Conservation (phyloP, 2,329 filamentous ascomycete species). For the Monilinia polystroma region DNA sequence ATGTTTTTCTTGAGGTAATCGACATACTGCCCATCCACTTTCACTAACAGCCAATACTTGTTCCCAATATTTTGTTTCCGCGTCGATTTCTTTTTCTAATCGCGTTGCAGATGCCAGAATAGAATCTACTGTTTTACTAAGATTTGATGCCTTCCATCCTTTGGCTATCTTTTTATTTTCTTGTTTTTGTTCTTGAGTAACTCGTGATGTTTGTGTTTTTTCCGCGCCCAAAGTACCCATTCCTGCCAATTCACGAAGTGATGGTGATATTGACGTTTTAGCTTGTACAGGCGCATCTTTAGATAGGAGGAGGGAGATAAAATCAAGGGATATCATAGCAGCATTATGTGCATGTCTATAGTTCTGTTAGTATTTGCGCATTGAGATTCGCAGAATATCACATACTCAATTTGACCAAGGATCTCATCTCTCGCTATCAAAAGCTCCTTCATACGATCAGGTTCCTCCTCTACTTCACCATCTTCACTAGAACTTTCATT, state of each 20-base stretch:
- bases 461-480: conserved; percentile 48
- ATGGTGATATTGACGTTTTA: conserved; percentile 66
- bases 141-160: conserved; percentile 76
- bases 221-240: conserved; percentile 72
- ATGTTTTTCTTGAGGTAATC: conserved; percentile 69
- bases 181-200: conserved; percentile 54
- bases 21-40: conserved; percentile 82
- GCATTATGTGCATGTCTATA: conserved; percentile 53
- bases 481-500: conserved; percentile 50
- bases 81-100: conserved; percentile 72
- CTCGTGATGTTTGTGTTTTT: conserved; percentile 59
- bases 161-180: conserved; percentile 58
- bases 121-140: conserved; percentile 71
- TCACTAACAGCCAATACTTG: conserved; percentile 78
- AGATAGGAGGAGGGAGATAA: conserved; percentile 79
- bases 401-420: conserved; percentile 57
- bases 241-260: conserved; percentile 68
- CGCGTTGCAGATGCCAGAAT: conserved; percentile 70
- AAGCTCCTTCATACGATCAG: conserved; percentile 41
- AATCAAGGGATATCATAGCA: conserved; percentile 71
- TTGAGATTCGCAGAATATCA: not conserved
- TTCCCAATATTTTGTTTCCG: conserved; percentile 86
- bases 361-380: conserved; percentile 26
- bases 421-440: conserved; percentile 56
- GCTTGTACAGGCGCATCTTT: conserved; percentile 74